phyloP scores from a whole-genome alignment of 371 early-diverging fungal genomes.

The Coemansia sp. region DNA sequence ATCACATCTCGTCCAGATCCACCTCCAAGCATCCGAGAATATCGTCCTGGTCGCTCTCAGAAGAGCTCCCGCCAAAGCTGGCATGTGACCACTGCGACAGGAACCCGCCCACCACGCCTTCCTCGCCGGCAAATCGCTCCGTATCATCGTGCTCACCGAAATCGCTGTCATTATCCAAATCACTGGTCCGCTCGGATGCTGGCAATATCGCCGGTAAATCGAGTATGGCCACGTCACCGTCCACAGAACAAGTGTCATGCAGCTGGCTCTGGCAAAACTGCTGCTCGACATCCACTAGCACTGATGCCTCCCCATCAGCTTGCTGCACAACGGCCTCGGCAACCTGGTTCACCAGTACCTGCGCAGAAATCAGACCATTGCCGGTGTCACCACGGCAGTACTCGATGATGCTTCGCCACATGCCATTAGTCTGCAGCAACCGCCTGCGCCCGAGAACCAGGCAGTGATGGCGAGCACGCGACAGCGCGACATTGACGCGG shows the following conservation, averaged over 20 bases:
- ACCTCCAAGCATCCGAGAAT: conserved; percentile 44
- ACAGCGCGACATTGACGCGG: conserved; percentile 53
- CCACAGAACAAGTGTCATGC: too few species aligned
- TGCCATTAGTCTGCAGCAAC: conserved; percentile 32
- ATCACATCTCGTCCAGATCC: conserved; percentile 41
- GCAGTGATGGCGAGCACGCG: conserved; percentile 51
- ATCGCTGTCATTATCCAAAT: too few species aligned
- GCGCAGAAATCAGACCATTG: conserved; percentile 14
- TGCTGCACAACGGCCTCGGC: conserved; percentile 10
- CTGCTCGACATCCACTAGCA: too few species aligned
- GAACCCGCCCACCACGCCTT: conserved; percentile 36
- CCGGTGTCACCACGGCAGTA: conserved; percentile 23
- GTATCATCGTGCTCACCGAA: not conserved
- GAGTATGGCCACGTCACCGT: too few species aligned
- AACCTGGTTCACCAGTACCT: conserved; percentile 31
- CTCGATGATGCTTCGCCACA: conserved; percentile 45
- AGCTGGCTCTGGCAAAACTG: too few species aligned
- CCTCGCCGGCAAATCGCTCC: conserved; percentile 13
- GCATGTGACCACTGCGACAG: conserved; percentile 39
- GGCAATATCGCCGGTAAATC: too few species aligned
- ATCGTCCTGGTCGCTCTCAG: conserved; percentile 19
- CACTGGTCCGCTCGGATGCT: too few species aligned
- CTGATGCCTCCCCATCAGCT: not conserved
- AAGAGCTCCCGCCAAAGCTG: conserved; percentile 7
- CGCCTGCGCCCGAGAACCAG: conserved; percentile 23